phyloP scores from a whole-genome alignment of 1,139 yeast genomes.

The Williopsis jadinii region DNA sequence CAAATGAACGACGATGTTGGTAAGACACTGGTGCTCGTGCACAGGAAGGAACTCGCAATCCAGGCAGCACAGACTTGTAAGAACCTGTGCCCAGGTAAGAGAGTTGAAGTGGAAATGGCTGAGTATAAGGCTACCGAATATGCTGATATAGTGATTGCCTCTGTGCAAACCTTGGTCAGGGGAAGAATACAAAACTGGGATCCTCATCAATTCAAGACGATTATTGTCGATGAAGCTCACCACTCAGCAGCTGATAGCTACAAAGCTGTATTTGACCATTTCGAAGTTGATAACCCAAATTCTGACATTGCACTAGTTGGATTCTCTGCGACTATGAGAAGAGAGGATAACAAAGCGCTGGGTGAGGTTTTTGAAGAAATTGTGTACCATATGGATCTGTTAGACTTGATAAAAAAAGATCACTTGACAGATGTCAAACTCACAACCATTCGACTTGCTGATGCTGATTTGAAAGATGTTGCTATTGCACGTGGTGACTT shows the following conservation, averaged over 20 bases:
- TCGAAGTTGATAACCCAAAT: conserved; percentile 29
- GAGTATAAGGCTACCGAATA: conserved; percentile 29
- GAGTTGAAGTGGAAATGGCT: conserved; percentile 74
- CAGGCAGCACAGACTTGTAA: conserved; percentile 59
- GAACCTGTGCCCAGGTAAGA: conserved; percentile 40
- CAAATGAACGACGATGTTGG: conserved; percentile 34
- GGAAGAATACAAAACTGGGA: conserved; percentile 47
- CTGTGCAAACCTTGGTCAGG: conserved; percentile 61
- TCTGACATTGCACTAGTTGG: conserved; percentile 61
- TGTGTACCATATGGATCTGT: conserved; percentile 60
- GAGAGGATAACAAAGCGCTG: conserved; percentile 63
- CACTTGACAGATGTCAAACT: conserved; percentile 69
- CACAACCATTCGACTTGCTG: conserved; percentile 40
- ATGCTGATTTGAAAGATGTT: conserved; percentile 30
- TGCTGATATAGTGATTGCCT: conserved; percentile 69
- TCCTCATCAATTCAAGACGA: conserved; percentile 55
- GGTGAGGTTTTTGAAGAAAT: conserved; percentile 63
- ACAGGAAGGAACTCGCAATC: conserved; percentile 67
- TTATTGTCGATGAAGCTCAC: conserved; percentile 90
- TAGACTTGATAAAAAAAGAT: conserved; percentile 61
- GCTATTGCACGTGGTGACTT: conserved; percentile 44
- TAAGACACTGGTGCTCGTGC: conserved; percentile 67
- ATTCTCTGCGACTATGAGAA: conserved; percentile 73
- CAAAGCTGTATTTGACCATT: conserved; percentile 47
- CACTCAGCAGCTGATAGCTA: conserved; percentile 80